Evolutionary conservation across 2,329 filamentous ascomycete genomes (phyloP), one percentile per base, ranked within the genome.

Genomic region (Cladosporium sp.): DNA sequence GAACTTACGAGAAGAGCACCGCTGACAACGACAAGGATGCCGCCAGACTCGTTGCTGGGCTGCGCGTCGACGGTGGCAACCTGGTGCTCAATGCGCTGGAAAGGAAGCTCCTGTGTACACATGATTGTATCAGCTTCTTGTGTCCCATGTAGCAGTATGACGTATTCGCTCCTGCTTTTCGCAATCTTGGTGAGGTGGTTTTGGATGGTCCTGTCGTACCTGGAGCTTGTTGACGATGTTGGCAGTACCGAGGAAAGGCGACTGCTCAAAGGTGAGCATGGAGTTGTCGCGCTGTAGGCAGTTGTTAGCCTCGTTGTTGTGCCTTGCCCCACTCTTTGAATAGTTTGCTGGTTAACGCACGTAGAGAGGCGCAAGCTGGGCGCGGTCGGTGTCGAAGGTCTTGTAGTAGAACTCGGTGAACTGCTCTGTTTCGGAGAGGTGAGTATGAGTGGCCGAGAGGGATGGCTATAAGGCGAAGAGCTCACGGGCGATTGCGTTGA

Each of bases 391-490:
- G 78, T 97, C 93, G 81, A 97, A 97, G 67, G 88, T 89, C 75
- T 89, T 84, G 86, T 97, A 97, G 88, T 97, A 98, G 84, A 90
- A 94, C 67, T 89, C 77, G 71, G 94, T 89, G 81, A 98, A 97
- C 81, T 96, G 87, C 79, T 89, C 93, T 97, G 76, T 14, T n/a
- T 44, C 21, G 23, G 29, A 31, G 12, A n/a, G 18, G 46, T 56
- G 10, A 46, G 61, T 46, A 62, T n/a, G 28, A 28, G 10, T 16
- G 12, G 57, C 69, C 33, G 68, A 26, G 23, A 50, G 7, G 16
- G 26, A 26, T 23, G 6, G 29, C 11, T 40, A 21, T 21, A 21
- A 14, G 23, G 26, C 28, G 31, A 37, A 16, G 35, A 64, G 26
- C 37, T 37, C 55, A 66, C 74, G 63, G 66, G 74, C 74, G 62